Percentiles rank a stretch among this genome's conserved stretches.
Conservation (phyloP, 495 filamentous ascomycete species). For the Letharia columbiana region DNA sequence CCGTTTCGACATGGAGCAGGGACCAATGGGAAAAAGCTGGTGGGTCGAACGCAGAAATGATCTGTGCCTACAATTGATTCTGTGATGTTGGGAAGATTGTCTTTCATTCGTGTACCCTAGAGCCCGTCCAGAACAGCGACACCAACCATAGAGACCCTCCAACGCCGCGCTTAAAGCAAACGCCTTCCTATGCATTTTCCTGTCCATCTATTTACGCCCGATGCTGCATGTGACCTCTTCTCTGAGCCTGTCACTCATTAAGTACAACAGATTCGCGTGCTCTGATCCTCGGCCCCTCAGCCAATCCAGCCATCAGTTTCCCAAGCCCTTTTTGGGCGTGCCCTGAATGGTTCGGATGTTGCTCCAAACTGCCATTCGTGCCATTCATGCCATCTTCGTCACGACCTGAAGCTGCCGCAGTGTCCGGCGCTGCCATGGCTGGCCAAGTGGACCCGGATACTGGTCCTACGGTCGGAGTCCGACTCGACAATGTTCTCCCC, state of each 20-base stretch:
- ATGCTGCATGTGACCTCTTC: neutral
- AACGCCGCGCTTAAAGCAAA: conserved; percentile 6
- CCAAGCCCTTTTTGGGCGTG: conserved; percentile 16
- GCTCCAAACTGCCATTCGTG: neutral
- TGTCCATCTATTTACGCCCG: neutral
- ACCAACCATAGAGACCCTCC: neutral
- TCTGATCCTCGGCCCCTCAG: conserved; percentile 16
- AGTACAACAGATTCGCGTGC: neutral
- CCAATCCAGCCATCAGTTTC: conserved; percentile 23
- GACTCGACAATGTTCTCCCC: conserved; percentile 15
- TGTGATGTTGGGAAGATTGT: neutral
- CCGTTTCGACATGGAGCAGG: neutral
- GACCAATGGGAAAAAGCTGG: neutral
- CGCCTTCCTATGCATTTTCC: neutral
- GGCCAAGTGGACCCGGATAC: neutral
- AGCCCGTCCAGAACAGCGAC: neutral
- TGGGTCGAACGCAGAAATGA: neutral
- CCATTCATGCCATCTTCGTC: conserved; percentile 9
- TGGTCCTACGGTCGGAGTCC: conserved; percentile 14
- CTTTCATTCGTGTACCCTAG: neutral
- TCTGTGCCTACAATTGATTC: neutral
- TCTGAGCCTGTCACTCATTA: conserved; percentile 1
- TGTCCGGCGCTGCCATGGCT: conserved; percentile 1
- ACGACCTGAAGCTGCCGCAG: conserved; percentile 15
- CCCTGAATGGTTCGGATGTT: conserved; percentile 12